phyloP scores from a whole-genome alignment of 495 filamentous ascomycete species.

The Achaetomiella virescens region DNA sequence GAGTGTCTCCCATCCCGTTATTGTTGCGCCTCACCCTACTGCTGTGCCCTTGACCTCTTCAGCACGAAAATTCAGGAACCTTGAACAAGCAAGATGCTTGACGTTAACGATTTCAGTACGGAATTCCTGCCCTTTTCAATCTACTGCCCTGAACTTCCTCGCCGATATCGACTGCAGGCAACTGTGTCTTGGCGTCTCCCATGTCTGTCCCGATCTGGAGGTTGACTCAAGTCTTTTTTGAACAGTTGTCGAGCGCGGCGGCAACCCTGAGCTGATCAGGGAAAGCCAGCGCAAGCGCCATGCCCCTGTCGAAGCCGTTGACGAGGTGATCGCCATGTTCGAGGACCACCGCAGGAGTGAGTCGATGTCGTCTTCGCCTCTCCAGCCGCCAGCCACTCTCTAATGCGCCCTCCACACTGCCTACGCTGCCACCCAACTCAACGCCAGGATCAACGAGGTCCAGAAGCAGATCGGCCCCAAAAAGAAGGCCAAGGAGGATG shows the following conservation, averaged over 20 bases:
- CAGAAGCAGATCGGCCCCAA: conserved; percentile 87
- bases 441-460: conserved; percentile 74
- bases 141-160: background rate
- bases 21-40: background rate
- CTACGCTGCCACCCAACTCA: conserved; percentile 77
- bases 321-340: conserved; percentile 81
- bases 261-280: conserved; percentile 80
- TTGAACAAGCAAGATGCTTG: conserved; percentile 26
- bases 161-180: background rate
- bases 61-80: too few relatives aligned
- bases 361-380: conserved; percentile 16
- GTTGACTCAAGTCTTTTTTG: conserved; percentile 75
- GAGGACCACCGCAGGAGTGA: conserved; percentile 79
- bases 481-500: conserved; percentile 94
- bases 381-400: background rate
- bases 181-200: conserved; percentile 1
- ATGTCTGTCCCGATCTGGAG: conserved; percentile 33
- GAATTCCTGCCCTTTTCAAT: background rate
- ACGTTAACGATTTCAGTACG: conserved; percentile 38
- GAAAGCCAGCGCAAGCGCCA: conserved; percentile 78
- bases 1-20: conserved; percentile 1
- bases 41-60: background rate
- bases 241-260: conserved; percentile 70
- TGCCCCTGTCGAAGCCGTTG: conserved; percentile 74
- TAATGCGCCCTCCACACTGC: conserved; percentile 12